These are phyloP conservation scores for Flaveria floridana DNA, from an alignment of 140 eudicot genomes.

Conservation along the genomic window DNA sequence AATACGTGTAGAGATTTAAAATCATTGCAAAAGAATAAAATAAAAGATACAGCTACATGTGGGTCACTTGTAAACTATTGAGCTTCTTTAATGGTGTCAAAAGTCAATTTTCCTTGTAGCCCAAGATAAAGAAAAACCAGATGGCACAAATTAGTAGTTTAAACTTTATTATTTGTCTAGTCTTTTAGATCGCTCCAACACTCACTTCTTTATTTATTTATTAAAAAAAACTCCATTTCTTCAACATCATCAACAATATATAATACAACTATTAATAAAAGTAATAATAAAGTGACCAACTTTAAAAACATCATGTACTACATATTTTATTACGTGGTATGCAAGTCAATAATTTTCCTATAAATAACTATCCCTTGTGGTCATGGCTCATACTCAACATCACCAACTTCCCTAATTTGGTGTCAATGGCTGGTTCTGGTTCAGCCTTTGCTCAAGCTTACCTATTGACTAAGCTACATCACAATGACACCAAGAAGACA, in stretches of 20 bases:
- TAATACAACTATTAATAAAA: not conserved
- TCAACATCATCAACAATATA: not conserved
- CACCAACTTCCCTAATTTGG: not conserved
- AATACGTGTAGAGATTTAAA: not conserved
- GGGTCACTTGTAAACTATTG: constrained; percentile 12
- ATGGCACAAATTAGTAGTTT: not conserved
- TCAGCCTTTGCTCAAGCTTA: constrained; percentile 21
- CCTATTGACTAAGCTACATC: constrained; percentile 14
- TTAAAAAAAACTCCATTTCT: not conserved
- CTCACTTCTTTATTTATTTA: not conserved
- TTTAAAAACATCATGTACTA: not conserved
- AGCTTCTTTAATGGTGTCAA: constrained; percentile 13
- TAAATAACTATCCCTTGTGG: not conserved
- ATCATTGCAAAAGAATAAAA: not conserved
- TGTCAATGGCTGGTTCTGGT: constrained; percentile 16
- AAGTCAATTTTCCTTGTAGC: constrained; percentile 18
- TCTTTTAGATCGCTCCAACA: not conserved
- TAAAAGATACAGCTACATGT: not conserved
- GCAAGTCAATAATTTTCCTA: not conserved
- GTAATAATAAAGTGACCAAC: not conserved
- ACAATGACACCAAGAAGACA: not conserved
- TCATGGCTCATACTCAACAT: not conserved
- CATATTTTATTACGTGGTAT: not conserved
- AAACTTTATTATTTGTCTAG: constrained; percentile 11
- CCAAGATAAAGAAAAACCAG: constrained; percentile 11